phyloP scores from a whole-genome alignment of 495 filamentous ascomycete species.

The Thermochaetoides thermophila region DNA sequence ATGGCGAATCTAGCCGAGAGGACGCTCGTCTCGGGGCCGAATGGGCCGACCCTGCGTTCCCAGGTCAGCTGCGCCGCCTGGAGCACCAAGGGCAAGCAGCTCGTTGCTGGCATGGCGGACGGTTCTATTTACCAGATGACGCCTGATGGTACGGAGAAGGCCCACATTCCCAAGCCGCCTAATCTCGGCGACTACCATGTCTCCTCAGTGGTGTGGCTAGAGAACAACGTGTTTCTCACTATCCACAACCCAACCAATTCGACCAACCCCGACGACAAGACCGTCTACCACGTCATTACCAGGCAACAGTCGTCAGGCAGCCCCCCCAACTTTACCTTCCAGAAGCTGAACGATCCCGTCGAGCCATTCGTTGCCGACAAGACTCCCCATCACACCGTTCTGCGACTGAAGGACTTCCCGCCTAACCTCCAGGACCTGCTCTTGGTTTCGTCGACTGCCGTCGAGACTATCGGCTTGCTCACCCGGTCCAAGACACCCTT shows the following conservation, averaged over 20 bases:
- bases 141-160: slow-evolving; percentile 59
- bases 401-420: slow-evolving; percentile 59
- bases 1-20: slow-evolving; percentile 66
- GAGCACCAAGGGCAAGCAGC: slow-evolving; percentile 85
- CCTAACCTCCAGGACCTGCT: slow-evolving; percentile 67
- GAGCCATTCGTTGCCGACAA: slow-evolving; percentile 50
- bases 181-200: slow-evolving; percentile 54
- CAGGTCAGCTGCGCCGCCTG: slow-evolving; percentile 78
- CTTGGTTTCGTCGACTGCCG: slow-evolving; percentile 67
- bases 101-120: slow-evolving; percentile 75
- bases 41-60: slow-evolving; percentile 51
- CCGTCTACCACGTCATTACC: slow-evolving; percentile 61
- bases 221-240: slow-evolving; percentile 70
- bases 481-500: slow-evolving; percentile 55
- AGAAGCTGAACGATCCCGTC: slow-evolving; percentile 57
- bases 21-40: slow-evolving; percentile 39
- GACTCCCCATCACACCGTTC: slow-evolving; percentile 61
- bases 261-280: slow-evolving; percentile 39
- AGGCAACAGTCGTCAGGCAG: slow-evolving; percentile 35
- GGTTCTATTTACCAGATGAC: slow-evolving; percentile 75
- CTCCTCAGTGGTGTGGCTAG: slow-evolving; percentile 84
- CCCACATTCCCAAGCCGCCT: slow-evolving; percentile 62
- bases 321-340: slow-evolving; percentile 41
- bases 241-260: slow-evolving; percentile 51
- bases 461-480: slow-evolving; percentile 61